These are phyloP conservation scores for Conticribra weissflogii DNA, from an alignment of 108 stramenopile genomes.

Conservation along the genomic window DNA sequence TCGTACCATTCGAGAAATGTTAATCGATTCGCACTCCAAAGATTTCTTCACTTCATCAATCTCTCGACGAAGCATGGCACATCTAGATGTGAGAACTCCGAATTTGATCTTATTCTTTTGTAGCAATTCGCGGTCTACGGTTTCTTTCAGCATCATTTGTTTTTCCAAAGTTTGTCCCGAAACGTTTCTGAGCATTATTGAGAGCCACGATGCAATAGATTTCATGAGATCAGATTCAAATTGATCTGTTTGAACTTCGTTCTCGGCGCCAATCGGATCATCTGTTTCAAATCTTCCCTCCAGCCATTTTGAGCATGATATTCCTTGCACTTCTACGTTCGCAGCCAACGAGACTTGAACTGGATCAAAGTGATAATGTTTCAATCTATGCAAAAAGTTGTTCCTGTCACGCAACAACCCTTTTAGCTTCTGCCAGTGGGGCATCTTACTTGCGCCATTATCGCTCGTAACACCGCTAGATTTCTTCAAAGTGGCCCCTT, in stretches of 20 bases:
- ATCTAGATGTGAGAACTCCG: constrained; percentile 14
- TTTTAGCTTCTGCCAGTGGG: constrained; percentile 16
- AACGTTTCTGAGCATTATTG: constrained; percentile 6
- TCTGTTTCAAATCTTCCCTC: not conserved
- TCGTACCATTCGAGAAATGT: constrained; percentile 5
- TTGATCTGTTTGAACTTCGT: too few species aligned
- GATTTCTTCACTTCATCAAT: constrained; percentile 16
- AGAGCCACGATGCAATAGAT: constrained; percentile 15
- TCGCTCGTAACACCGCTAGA: not conserved
- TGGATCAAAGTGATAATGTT: constrained; percentile 25
- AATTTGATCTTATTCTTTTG: constrained; percentile 19
- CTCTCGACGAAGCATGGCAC: constrained; percentile 22
- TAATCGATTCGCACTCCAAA: not conserved
- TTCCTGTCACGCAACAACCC: constrained; percentile 2
- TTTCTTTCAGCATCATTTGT: constrained; percentile 14
- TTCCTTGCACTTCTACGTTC: constrained; percentile 20
- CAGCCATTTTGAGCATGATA: constrained; percentile 10
- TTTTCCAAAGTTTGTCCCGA: constrained; percentile 3
- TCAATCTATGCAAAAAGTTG: constrained; percentile 20
- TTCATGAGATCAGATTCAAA: constrained; percentile 8
- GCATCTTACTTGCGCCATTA: not conserved
- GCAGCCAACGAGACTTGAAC: constrained; percentile 17
- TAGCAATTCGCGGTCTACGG: constrained; percentile 14
- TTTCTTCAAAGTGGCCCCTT: not conserved
- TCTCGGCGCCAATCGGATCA: not conserved